A percentile compares a stretch with the other conserved stretches of the same genome.
Evolutionary conservation across 176 grass and related monocot species (phyloP).

Genomic region (Alloteropsis semialata): DNA sequence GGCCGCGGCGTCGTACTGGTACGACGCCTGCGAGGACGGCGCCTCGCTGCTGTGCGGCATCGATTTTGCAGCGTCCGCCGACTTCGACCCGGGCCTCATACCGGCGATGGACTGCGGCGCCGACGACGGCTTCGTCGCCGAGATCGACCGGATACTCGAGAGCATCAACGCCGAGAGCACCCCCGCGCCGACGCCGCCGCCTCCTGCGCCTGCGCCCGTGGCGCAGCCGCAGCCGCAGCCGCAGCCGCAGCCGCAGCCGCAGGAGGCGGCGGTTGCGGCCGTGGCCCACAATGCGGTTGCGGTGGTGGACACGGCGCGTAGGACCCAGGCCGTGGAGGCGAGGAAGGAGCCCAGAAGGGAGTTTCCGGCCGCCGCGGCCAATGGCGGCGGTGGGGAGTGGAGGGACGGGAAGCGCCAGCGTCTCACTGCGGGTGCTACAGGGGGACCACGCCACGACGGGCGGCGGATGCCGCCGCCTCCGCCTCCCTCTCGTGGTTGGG

Average conservation of each 20-base stretch:
- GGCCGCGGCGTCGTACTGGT: constrained; percentile 73
- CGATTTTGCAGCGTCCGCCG: constrained; percentile 59
- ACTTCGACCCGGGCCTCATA: constrained; percentile 67
- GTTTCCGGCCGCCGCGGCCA: not conserved
- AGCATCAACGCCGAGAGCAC: constrained; percentile 74
- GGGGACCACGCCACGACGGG: constrained; percentile 14
- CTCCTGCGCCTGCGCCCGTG: not conserved
- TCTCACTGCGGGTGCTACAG: not conserved
- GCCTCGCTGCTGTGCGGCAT: constrained; percentile 59
- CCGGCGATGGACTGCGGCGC: constrained; percentile 49
- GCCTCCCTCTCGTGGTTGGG: constrained; percentile 28
- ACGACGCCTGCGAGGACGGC: constrained; percentile 83
- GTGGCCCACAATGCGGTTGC: constrained; percentile 18
- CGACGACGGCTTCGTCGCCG: constrained; percentile 83
- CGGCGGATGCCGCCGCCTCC: not conserved
- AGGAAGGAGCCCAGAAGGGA: constrained; percentile 34
- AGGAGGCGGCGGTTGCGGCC: not conserved
- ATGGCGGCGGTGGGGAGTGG: constrained; percentile 29
- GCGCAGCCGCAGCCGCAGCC: not conserved
- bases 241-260: constrained; percentile 7
- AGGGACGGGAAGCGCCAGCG: constrained; percentile 61
- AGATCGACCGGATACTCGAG: constrained; percentile 92
- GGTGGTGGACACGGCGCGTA: constrained; percentile 6
- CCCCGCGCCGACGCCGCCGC: not conserved
- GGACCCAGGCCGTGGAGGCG: not conserved